Evolutionary conservation across 345 rosid genomes (phyloP), one percentile per base, ranked within the genome.

Genomic region (Dipteronia dyeriana): DNA sequence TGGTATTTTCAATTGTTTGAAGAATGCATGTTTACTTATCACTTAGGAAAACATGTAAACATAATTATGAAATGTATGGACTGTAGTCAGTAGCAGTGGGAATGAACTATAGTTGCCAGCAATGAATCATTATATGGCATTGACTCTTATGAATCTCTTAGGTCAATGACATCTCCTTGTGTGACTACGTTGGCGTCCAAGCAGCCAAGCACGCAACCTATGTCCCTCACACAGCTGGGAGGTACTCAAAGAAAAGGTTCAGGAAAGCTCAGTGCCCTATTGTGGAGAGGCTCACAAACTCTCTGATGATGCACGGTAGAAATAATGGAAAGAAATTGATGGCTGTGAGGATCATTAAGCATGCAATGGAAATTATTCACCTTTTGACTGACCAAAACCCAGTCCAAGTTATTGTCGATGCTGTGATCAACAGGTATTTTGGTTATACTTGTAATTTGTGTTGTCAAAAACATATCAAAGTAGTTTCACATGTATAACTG

Each of bases 201-300:
- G 73, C 92, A 1, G 88, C 92, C 0, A 95, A 91, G 79, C 97
- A 95, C 9, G 98, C 98, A 0, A 93, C 97, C 19, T 95, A 77
- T 88, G 92, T 95, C 0, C 98, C 98, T 2, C 98, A 95, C 89
- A 95, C 98, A 20, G 94, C 98, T 74, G 98, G 98, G 41, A 84
- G 98, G 84, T 95, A 94, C 89, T 92, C 98, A 0, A 94, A 87
- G 19, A 93, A 95, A 83, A 90, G 98, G 14, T 95, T 95, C 90
- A 87, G 98, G 75, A 95, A 95, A 85, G 98, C 98, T 13, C 98
- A 95, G 34, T 95, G 98, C 87, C 98, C 98, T 7, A 91, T 95
- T 47, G 91, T 93, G 5, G 98, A 95, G 90, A 86, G 98, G 88
- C 93, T 95, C 12, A 93, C 99, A 0, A 95, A 95, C 86, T 92